Percentiles rank a stretch among this genome's conserved stretches.
Conservation (phyloP, 306 rosid genomes). For the Cicer cuneatum region DNA sequence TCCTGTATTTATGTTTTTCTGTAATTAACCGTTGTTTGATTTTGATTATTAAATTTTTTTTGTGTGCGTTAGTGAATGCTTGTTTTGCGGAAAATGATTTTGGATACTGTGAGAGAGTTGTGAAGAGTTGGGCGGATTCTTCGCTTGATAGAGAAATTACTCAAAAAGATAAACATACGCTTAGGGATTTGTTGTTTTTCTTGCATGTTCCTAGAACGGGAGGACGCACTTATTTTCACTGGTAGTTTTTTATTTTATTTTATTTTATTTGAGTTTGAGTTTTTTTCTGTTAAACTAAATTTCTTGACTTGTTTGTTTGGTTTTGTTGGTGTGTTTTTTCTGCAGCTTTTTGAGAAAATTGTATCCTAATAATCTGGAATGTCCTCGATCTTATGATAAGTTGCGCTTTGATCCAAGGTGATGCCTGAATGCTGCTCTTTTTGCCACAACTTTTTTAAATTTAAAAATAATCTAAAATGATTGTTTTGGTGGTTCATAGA, state of each 20-base stretch:
- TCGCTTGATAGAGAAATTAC: constrained; percentile 62
- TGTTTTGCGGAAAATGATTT: constrained; percentile 53
- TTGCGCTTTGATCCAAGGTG: constrained; percentile 98
- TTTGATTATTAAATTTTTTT: constrained; percentile 29
- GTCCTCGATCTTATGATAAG: constrained; percentile 96
- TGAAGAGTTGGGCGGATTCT: constrained; percentile 72
- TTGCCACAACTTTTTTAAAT: background rate
- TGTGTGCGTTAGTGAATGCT: constrained; percentile 52
- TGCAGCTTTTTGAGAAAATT: constrained; percentile 86
- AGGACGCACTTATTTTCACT: constrained; percentile 89
- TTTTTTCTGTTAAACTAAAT: background rate
- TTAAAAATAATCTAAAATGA: background rate
- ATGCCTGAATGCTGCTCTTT: background rate
- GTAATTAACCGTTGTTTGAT: background rate
- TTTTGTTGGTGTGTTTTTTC: constrained; percentile 42
- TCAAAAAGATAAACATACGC: constrained; percentile 67
- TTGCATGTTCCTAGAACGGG: constrained; percentile 97
- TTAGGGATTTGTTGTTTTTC: constrained; percentile 82
- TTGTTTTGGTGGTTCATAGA: constrained; percentile 30
- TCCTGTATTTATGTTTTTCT: background rate
- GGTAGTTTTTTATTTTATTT: constrained; percentile 67
- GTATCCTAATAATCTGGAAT: constrained; percentile 78
- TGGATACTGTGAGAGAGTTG: constrained; percentile 72
- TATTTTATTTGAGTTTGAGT: background rate
- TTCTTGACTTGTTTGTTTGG: constrained; percentile 24